A percentile compares a stretch with the other conserved stretches of the same genome.
Conservation (phyloP, 2,329 filamentous ascomycete genomes). For the Trichoderma sp. region DNA sequence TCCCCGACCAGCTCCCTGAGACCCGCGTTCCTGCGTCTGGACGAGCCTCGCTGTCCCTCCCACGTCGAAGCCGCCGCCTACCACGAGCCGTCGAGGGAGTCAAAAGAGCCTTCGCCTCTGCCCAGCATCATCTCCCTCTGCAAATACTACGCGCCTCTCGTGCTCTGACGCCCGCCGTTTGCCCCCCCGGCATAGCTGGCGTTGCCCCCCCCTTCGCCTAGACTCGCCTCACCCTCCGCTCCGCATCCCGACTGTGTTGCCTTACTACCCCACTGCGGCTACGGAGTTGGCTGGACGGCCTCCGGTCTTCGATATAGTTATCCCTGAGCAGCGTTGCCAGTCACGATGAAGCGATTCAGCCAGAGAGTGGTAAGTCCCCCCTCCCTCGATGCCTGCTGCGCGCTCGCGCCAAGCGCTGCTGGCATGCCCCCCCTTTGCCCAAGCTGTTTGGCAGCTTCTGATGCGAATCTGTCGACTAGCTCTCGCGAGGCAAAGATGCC, state of each 20-base stretch:
- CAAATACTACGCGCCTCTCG: constrained; percentile 23
- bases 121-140: constrained; percentile 6
- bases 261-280: constrained; percentile 36
- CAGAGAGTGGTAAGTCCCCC: constrained; percentile 68
- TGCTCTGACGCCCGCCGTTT: constrained; percentile 24
- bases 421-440: constrained; percentile 31
- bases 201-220: constrained; percentile 32
- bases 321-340: constrained; percentile 34
- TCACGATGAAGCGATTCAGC: constrained; percentile 93
- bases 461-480: constrained; percentile 55
- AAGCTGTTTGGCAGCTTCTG: constrained; percentile 10
- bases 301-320: constrained; percentile 26
- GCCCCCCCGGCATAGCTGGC: constrained; percentile 21
- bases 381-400: constrained; percentile 7
- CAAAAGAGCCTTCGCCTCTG: constrained; percentile 11
- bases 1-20: constrained; percentile 26
- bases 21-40: constrained; percentile 29
- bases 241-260: constrained; percentile 37
- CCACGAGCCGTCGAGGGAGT: constrained; percentile 14
- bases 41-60: constrained; percentile 10
- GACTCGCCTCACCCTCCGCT: constrained; percentile 33
- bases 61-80: constrained; percentile 17
- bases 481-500: constrained; percentile 85
- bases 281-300: constrained; percentile 30
- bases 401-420: constrained; percentile 34